phyloP scores from a whole-genome alignment of 164 flowering plant species.

The Cinnamomum micranthum region DNA sequence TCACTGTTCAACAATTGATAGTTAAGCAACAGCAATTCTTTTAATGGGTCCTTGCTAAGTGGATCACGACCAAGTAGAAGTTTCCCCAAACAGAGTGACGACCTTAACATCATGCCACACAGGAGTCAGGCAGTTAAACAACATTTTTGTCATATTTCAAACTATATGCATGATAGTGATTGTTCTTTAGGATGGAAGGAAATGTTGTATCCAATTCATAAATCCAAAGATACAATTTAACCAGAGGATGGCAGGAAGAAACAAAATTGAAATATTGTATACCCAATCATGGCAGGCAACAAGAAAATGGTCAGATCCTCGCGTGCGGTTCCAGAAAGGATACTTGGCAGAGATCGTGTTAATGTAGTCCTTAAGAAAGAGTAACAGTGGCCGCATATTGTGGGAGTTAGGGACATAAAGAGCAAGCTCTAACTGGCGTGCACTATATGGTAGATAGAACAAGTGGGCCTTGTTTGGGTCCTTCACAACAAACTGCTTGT shows the following conservation, averaged over 20 bases:
- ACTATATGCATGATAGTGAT: not conserved
- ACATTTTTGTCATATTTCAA: too few species aligned
- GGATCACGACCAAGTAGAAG: too few species aligned
- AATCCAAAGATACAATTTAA: not conserved
- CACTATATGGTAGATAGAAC: slow-evolving; percentile 28
- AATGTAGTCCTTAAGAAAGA: slow-evolving; percentile 24
- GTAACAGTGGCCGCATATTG: slow-evolving; percentile 19
- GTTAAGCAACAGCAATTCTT: too few species aligned
- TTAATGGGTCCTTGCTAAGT: too few species aligned
- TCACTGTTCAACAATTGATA: too few species aligned
- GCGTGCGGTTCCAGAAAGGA: slow-evolving; percentile 27
- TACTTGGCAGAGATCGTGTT: slow-evolving; percentile 22
- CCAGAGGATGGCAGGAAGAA: not conserved
- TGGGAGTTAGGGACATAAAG: slow-evolving; percentile 27
- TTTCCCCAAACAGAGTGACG: too few species aligned
- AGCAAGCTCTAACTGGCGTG: slow-evolving; percentile 19
- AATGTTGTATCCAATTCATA: not conserved
- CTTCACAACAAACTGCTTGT: slow-evolving; percentile 21
- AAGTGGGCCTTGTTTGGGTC: slow-evolving; percentile 26
- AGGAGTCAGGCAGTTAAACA: too few species aligned
- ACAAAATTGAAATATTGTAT: not conserved
- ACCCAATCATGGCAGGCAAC: slow-evolving; percentile 36
- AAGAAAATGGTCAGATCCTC: slow-evolving; percentile 26
- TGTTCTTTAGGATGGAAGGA: not conserved
- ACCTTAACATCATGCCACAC: too few species aligned